These are phyloP conservation scores for Spathaspora sp. DNA, from an alignment of 1,139 yeast species.

Conservation along the genomic window DNA sequence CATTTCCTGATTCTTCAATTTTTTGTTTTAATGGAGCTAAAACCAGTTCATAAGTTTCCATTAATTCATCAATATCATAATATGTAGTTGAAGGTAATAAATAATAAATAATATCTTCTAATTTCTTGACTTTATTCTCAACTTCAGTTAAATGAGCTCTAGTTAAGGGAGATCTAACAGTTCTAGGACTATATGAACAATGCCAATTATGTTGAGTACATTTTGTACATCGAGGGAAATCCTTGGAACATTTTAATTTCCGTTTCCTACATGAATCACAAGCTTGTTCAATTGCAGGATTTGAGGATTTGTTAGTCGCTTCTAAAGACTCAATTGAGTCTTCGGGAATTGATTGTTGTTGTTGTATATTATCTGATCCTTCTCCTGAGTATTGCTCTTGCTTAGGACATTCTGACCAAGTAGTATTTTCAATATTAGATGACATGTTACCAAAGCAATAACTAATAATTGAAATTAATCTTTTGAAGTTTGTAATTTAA, in stretches of 20 bases:
- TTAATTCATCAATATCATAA: slow-evolving; percentile 27
- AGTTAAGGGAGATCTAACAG: slow-evolving; percentile 78
- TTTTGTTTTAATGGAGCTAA: slow-evolving; percentile 18
- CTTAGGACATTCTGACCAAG: too few relatives aligned
- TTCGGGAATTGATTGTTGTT: neutral
- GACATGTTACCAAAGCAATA: too few relatives aligned
- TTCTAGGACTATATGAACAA: slow-evolving; percentile 75
- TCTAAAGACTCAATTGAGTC: neutral
- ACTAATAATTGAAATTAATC: too few relatives aligned
- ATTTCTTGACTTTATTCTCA: slow-evolving; percentile 57
- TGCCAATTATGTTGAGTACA: slow-evolving; percentile 73
- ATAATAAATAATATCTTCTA: slow-evolving; percentile 53
- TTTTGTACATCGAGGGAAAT: slow-evolving; percentile 73
- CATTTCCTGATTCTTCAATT: slow-evolving; percentile 2
- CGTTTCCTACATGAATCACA: slow-evolving; percentile 63
- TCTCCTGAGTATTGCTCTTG: too few relatives aligned
- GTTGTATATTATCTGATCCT: neutral
- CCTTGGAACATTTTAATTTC: slow-evolving; percentile 59
- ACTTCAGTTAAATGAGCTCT: slow-evolving; percentile 78
- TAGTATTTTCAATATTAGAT: too few relatives aligned
- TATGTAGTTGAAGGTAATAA: slow-evolving; percentile 30
- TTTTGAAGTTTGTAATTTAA: too few relatives aligned
- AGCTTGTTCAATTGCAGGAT: slow-evolving; percentile 42
- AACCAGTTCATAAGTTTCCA: slow-evolving; percentile 23
- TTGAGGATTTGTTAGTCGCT: slow-evolving; percentile 1